Percentiles rank a stretch among this genome's conserved stretches.
Evolutionary conservation across 2,329 filamentous ascomycete genomes (phyloP).

Genomic region (Hypomyces perniciosus): DNA sequence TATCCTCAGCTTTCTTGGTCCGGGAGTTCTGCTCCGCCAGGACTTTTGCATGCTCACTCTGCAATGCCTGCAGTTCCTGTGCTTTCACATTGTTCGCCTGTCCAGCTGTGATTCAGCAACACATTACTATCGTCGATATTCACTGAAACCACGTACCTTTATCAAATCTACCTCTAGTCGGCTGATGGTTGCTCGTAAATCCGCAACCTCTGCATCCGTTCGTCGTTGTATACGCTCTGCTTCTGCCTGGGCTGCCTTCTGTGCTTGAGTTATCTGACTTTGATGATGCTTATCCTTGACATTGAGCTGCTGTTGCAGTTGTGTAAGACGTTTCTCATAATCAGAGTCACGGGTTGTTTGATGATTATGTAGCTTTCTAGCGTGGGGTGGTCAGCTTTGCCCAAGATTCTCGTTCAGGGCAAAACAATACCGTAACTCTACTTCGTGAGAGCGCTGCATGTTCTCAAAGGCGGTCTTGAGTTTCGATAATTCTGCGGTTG

Average conservation of each 20-base stretch:
- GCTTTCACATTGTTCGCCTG: slow-evolving; percentile 55
- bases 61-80: slow-evolving; percentile 53
- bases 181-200: slow-evolving; percentile 54
- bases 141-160: slow-evolving; percentile 38
- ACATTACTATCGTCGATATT: background rate
- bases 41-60: slow-evolving; percentile 30
- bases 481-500: slow-evolving; percentile 19
- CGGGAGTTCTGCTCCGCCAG: slow-evolving; percentile 31
- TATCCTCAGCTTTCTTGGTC: slow-evolving; percentile 22
- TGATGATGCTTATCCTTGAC: slow-evolving; percentile 24
- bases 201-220: slow-evolving; percentile 56
- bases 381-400: slow-evolving; percentile 13
- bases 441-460: slow-evolving; percentile 22
- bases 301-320: slow-evolving; percentile 14
- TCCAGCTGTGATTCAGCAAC: background rate
- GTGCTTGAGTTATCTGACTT: slow-evolving; percentile 38
- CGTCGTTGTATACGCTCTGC: slow-evolving; percentile 42
- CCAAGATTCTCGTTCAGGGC: background rate
- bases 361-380: slow-evolving; percentile 28
- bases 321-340: slow-evolving; percentile 18
- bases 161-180: slow-evolving; percentile 57
- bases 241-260: slow-evolving; percentile 44
- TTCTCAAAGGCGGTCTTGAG: slow-evolving; percentile 27
- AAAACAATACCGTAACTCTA: slow-evolving; percentile 46
- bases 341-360: slow-evolving; percentile 20